Percentiles rank a stretch among this genome's conserved stretches.
Conservation (phyloP, 441 rosid genomes). For the Raphanus hybrid region DNA sequence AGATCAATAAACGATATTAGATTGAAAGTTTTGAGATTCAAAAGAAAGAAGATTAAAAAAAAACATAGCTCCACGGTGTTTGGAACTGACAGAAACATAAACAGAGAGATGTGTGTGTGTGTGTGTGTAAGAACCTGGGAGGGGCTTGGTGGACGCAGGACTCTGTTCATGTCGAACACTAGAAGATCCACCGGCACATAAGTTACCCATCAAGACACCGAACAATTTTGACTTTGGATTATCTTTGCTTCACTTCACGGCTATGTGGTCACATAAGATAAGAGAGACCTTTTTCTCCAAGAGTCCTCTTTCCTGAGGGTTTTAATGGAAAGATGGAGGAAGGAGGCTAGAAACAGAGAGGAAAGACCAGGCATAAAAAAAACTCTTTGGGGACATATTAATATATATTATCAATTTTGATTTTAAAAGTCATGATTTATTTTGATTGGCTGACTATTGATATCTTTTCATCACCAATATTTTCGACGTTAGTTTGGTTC, state of each 20-base stretch:
- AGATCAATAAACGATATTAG: not conserved
- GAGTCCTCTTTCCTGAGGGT: constrained; percentile 1
- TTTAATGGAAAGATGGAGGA: constrained; percentile 14
- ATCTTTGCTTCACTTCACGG: not conserved
- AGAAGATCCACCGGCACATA: constrained; percentile 52
- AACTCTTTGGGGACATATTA: not conserved
- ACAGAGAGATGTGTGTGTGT: not conserved
- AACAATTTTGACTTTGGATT: constrained; percentile 26
- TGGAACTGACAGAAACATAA: not conserved
- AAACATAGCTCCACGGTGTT: not conserved
- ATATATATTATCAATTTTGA: not conserved
- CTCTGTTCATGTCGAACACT: constrained; percentile 40
- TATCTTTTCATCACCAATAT: not conserved
- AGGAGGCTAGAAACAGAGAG: constrained; percentile 29
- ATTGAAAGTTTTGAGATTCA: constrained; percentile 1
- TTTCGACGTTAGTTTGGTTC: not conserved
- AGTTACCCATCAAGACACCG: constrained; percentile 60
- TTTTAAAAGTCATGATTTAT: not conserved
- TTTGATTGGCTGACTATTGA: constrained; percentile 9
- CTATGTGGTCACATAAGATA: constrained; percentile 4
- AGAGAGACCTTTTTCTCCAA: not conserved
- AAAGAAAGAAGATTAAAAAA: not conserved
- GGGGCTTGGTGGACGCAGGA: constrained; percentile 40
- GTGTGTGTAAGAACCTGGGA: constrained; percentile 44
- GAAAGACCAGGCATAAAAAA: constrained; percentile 29